Base-by-base conservation (phyloP, 257 asterid genomes). In the Nicotiana otophora region DNA sequence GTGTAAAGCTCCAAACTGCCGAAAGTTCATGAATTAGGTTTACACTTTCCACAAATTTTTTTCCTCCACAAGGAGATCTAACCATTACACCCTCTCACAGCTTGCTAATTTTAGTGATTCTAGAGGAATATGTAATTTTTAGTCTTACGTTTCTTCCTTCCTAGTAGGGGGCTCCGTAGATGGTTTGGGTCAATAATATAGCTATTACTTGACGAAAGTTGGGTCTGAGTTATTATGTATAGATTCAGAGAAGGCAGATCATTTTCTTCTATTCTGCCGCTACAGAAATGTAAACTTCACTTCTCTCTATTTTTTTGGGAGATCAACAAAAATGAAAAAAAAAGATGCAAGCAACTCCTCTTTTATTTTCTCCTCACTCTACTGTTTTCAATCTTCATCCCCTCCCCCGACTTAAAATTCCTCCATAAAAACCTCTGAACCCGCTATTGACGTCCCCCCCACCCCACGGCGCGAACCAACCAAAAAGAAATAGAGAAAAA, bases 1-100 rank as follows among this genome's bases (percentile, higher is more conserved):
- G 82, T 96, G 99, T 85, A 92, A 93, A 72, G 91, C 99, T 84
- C 92, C 91, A 82, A 89, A 86, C 82, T 96, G 99, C 88, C 78
- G 98, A 80, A 96, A 93, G 86, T 96, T 90, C 95, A 96, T 96
- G 98, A 93, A 96, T 87, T 94, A 92, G 93, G 84, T 77, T 74
- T 84, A 82, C 53, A 64, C 62, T 23, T 63, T 14, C 16, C 58
- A 82, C 51, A 80, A 80, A 77, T 82, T 81, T 86, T 89, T 86
- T 84, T 86, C 88, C 89, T 84, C 87, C 86, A 33, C 78, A 80
- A 83, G 89, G 88, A 81, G 86, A 64, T 81, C 87, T 85, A 90
- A 88, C 88, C 79, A 62, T 77, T 77, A 67, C 79, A 39, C 67
- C 84, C 77, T 78, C 88, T 88, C 89, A 87, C 84, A 88, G 89